Percentiles rank a stretch among this genome's conserved stretches.
Conservation (phyloP, 2,329 filamentous ascomycete genomes). For the Huntiella omanensis region DNA sequence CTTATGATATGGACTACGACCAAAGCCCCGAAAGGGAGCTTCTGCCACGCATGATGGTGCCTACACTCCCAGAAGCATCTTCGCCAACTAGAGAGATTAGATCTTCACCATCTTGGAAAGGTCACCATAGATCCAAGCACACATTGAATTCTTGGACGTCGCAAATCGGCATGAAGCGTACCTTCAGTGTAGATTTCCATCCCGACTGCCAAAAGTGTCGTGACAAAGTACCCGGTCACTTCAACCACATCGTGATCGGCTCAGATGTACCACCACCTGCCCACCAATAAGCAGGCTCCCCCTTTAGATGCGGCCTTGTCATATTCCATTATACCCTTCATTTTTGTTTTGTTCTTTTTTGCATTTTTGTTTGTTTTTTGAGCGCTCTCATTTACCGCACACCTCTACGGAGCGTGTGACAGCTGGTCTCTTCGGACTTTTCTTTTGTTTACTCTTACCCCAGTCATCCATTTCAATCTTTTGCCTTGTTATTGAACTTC, state of each 20-base stretch:
- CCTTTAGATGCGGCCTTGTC: not conserved
- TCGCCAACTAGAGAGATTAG: conserved; percentile 17
- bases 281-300: not conserved
- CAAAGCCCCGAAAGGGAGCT: conserved; percentile 9
- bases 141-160: conserved; percentile 42
- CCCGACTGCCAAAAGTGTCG: conserved; percentile 63
- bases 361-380: conserved; percentile 1
- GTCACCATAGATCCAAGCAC: conserved; percentile 39
- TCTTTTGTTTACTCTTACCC: not conserved
- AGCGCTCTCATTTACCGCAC: not conserved
- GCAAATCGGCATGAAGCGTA: conserved; percentile 46
- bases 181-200: conserved; percentile 61
- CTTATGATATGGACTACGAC: conserved; percentile 13
- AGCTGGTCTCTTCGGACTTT: not conserved
- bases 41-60: conserved; percentile 8
- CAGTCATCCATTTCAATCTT: not conserved
- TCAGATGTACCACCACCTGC: conserved; percentile 1
- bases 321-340: conserved; percentile 8
- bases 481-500: not conserved
- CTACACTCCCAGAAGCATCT: conserved; percentile 17
- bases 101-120: conserved; percentile 29
- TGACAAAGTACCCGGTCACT: conserved; percentile 57
- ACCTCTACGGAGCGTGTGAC: not conserved
- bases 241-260: conserved; percentile 60
- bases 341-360: conserved; percentile 13